phyloP scores from a whole-genome alignment of 2,329 filamentous ascomycete species.

The Juglanconis oblonga region DNA sequence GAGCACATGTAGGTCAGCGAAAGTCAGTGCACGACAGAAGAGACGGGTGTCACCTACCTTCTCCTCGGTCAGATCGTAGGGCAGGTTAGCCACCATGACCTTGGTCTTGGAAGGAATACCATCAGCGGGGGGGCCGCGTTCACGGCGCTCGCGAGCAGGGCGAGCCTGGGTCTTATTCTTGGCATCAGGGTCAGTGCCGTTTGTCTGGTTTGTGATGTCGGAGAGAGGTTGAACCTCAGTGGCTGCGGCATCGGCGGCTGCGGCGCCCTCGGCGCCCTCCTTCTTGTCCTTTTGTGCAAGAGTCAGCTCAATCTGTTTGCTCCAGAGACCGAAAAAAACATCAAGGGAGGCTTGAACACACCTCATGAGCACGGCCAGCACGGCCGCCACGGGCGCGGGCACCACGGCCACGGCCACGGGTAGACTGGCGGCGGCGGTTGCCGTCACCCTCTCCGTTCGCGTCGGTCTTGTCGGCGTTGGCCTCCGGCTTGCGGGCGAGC shows the following conservation, averaged over 20 bases:
- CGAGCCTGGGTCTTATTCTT: slow-evolving; percentile 56
- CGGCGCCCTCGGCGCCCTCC: slow-evolving; percentile 48
- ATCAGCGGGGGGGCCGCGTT: slow-evolving; percentile 95
- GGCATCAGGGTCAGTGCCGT: slow-evolving; percentile 55
- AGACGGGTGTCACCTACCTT: slow-evolving; percentile 59
- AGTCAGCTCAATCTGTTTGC: slow-evolving; percentile 18
- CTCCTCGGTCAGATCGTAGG: slow-evolving; percentile 96
- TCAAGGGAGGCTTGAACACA: slow-evolving; percentile 32
- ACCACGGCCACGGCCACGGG: slow-evolving; percentile 65
- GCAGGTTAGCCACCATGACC: slow-evolving; percentile 99
- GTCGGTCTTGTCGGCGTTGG: slow-evolving; percentile 72
- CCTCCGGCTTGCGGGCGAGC: slow-evolving; percentile 95
- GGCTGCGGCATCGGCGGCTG: slow-evolving; percentile 43
- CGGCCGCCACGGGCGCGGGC: slow-evolving; percentile 61
- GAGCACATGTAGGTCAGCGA: slow-evolving; percentile 1
- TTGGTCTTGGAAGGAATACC: slow-evolving; percentile 99
- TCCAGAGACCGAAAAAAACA: too few relatives aligned
- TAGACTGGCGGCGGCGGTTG: slow-evolving; percentile 59
- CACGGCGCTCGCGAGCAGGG: slow-evolving; percentile 59
- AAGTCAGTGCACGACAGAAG: slow-evolving; percentile 7
- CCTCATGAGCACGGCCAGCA: slow-evolving; percentile 60
- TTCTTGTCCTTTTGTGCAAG: slow-evolving; percentile 40
- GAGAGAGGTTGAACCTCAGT: slow-evolving; percentile 57
- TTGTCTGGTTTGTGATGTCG: slow-evolving; percentile 57
- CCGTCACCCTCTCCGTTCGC: slow-evolving; percentile 75